A percentile compares a stretch with the other conserved stretches of the same genome.
Evolutionary conservation across 2,329 filamentous ascomycete species (phyloP).

Genomic region (Drechmeria coniospora): DNA sequence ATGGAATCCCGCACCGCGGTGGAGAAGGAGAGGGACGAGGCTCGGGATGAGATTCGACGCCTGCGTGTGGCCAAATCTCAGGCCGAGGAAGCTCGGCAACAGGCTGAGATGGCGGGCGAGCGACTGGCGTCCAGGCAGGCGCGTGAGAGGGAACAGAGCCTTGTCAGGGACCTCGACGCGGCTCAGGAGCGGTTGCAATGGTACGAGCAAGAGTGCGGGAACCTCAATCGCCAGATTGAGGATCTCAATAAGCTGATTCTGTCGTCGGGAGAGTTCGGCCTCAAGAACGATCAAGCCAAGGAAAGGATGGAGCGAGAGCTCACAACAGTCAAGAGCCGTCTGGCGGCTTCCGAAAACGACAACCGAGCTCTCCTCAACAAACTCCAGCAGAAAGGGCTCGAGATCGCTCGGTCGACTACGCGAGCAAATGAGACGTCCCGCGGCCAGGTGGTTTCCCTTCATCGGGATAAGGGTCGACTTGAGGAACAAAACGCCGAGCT

Average conservation of each 20-base stretch:
- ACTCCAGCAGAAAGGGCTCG: slow-evolving; percentile 89
- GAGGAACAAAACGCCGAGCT: slow-evolving; percentile 75
- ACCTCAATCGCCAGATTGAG: slow-evolving; percentile 67
- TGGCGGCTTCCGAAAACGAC: slow-evolving; percentile 89
- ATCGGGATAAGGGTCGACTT: slow-evolving; percentile 65
- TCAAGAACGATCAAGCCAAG: slow-evolving; percentile 86
- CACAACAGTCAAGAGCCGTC: slow-evolving; percentile 74
- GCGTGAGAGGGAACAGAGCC: slow-evolving; percentile 61
- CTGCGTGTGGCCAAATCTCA: slow-evolving; percentile 72
- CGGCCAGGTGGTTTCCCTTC: slow-evolving; percentile 57
- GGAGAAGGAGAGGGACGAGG: slow-evolving; percentile 79
- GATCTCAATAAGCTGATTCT: slow-evolving; percentile 75
- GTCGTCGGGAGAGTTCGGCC: slow-evolving; percentile 75
- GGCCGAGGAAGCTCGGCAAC: slow-evolving; percentile 70
- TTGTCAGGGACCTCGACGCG: slow-evolving; percentile 66
- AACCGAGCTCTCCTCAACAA: slow-evolving; percentile 93
- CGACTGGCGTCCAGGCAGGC: slow-evolving; percentile 63
- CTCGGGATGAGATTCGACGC: slow-evolving; percentile 69
- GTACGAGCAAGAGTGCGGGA: slow-evolving; percentile 63
- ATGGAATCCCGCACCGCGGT: slow-evolving; percentile 66
- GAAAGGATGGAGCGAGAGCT: slow-evolving; percentile 84
- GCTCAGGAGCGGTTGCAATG: slow-evolving; percentile 63
- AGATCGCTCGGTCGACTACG: slow-evolving; percentile 82
- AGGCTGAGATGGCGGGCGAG: slow-evolving; percentile 69
- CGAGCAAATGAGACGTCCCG: slow-evolving; percentile 73